Evolutionary conservation across 257 asterid genomes (phyloP).

Genomic region (Fraxinus cuspidata): DNA sequence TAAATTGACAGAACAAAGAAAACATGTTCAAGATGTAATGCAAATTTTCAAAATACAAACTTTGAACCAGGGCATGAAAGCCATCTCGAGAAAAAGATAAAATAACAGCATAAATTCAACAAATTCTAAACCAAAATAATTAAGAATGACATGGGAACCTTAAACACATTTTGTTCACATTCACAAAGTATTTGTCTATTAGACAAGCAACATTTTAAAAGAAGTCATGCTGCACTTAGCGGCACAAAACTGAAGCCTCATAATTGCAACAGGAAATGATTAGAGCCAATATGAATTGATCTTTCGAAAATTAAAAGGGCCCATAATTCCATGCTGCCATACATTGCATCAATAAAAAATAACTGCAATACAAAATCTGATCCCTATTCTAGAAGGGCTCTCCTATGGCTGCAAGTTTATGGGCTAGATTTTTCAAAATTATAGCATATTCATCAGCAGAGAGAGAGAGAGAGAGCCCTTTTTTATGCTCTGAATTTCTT

Average conservation of each 20-base stretch:
- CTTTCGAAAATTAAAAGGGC: no score
- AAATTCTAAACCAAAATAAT: no score
- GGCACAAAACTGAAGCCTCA: not conserved
- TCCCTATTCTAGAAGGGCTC: no score
- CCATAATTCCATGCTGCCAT: not conserved
- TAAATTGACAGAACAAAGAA: not conserved
- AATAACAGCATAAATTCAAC: constrained; percentile 7
- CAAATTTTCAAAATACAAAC: constrained; percentile 67
- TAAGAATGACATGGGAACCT: no score
- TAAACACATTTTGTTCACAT: no score
- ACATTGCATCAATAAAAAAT: not conserved
- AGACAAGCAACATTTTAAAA: not conserved
- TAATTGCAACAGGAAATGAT: not conserved
- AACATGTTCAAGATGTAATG: constrained; percentile 1
- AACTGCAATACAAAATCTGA: not conserved
- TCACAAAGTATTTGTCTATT: no score
- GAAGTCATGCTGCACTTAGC: not conserved
- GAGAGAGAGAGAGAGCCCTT: no score
- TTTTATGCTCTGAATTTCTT: no score
- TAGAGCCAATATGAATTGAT: not conserved
- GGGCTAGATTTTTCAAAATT: no score
- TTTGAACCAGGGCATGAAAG: constrained; percentile 81
- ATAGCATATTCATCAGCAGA: no score
- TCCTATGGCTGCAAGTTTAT: no score
- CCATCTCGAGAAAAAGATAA: constrained; percentile 60